A percentile compares a stretch with the other conserved stretches of the same genome.
These are phyloP conservation scores for Colletotrichum chlorophyti DNA, from an alignment of 2,329 filamentous ascomycete species.

Conservation along the genomic window DNA sequence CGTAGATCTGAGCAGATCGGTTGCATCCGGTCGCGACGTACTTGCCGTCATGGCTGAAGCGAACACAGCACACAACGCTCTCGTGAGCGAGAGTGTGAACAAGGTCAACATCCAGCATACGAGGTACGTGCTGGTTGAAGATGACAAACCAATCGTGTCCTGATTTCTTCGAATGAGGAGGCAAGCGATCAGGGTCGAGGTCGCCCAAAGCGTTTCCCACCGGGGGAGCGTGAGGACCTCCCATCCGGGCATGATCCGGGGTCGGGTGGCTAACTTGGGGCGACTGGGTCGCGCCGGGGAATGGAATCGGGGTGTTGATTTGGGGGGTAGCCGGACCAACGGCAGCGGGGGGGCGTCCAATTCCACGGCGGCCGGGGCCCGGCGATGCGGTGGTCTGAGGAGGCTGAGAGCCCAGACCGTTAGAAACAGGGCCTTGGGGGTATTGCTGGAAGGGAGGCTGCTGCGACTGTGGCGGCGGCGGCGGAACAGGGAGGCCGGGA, in stretches of 20 bases:
- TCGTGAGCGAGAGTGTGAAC: constrained; percentile 93
- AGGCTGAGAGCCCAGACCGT: constrained; percentile 81
- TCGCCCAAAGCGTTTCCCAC: constrained; percentile 77
- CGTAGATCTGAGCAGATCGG: constrained; percentile 98
- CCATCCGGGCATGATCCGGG: constrained; percentile 66
- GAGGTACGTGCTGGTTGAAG: constrained; percentile 91
- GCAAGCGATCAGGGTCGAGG: constrained; percentile 84
- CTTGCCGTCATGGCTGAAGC: constrained; percentile 95
- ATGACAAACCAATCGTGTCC: constrained; percentile 94
- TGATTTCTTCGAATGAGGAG: constrained; percentile 86
- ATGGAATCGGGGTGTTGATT: constrained; percentile 86
- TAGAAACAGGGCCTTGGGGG: constrained; percentile 61
- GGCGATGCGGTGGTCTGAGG: constrained; percentile 87
- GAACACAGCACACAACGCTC: constrained; percentile 97
- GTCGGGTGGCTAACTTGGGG: constrained; percentile 89
- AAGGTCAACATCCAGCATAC: constrained; percentile 90
- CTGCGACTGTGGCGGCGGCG: constrained; percentile 64
- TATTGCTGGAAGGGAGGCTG: constrained; percentile 79
- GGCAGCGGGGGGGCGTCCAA: constrained; percentile 68
- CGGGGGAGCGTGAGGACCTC: constrained; percentile 47
- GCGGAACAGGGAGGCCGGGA: constrained; percentile 66
- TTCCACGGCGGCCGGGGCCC: constrained; percentile 78
- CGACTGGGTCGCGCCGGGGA: constrained; percentile 81
- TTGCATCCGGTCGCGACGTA: constrained; percentile 98
- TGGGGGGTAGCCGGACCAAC: constrained; percentile 85